Base-by-base conservation (phyloP, 345 rosid genomes). In the Eutrema heterophyllum region DNA sequence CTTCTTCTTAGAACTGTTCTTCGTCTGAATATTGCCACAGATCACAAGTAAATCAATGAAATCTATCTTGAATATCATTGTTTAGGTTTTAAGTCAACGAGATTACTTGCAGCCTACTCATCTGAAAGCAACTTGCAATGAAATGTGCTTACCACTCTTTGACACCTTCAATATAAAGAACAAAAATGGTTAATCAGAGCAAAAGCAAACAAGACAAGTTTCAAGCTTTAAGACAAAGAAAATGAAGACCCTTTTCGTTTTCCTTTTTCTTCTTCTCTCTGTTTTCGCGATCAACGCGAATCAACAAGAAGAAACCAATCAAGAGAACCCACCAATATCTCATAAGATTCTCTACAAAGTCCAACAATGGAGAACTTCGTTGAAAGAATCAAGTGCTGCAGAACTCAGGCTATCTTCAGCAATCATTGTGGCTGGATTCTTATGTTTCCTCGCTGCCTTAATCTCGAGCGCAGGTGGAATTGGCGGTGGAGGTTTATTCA, bases 401-500 rank as follows among this genome's bases (percentile, higher is more conserved):
- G 67, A 55, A 15, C 65, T 87, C 51, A 79, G 82, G 21, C 48
- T 84, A 1, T 67, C 86, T 60, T 40, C 83, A 13, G 81, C 82
- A 1, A 78, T 77, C 36, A 71, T 83, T 11, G 5, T 81, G 6
- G 84, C 98, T 5, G 94, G 86, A 46, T 35, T 80, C 30, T 66
- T 85, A 2, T 89, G 98, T 26, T 93, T 91, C 81, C 8, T 85
- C 4, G 91, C 96, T 40, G 81, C 95, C 11, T 65, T 93, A 0
- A 80, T 91, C n/a, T 91, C 98, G 1, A 91, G 97, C 68, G 98
- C 97, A 2, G 98, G 96, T 13, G 98, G 97, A 21, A 86, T 91
- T 29, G 97, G 98, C 0, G 98, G 95, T 6, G 98, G 97, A 16
- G 98, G 97, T 6, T 69, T 94, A 32, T 94, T 79, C 67, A 87